A percentile compares a stretch with the other conserved stretches of the same genome.
Evolutionary conservation across 139 green algal species (phyloP).

Genomic region (Ettlia oleoabundans): DNA sequence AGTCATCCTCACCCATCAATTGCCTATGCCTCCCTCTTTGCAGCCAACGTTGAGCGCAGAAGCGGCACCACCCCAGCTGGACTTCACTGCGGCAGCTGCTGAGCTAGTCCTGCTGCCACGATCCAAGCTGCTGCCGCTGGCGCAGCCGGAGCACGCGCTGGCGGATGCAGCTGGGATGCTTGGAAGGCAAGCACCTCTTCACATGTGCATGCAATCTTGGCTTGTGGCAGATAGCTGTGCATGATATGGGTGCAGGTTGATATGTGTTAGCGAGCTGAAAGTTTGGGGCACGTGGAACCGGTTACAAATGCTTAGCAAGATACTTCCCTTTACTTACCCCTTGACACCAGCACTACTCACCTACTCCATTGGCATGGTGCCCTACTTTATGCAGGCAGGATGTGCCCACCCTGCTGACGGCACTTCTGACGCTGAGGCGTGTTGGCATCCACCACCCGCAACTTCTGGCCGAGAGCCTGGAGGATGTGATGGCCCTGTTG

Average conservation of each 20-base stretch:
- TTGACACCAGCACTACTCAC: too few relatives aligned
- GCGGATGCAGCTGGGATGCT: conserved; percentile 17
- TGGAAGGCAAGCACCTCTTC: neutral
- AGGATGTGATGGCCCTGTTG: conserved; percentile 9
- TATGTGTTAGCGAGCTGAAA: too few relatives aligned
- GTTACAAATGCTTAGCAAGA: too few relatives aligned
- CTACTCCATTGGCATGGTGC: too few relatives aligned
- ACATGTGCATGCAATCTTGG: neutral
- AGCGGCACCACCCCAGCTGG: neutral
- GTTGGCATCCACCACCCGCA: conserved; percentile 24
- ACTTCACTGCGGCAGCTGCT: conserved; percentile 2
- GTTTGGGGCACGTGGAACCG: too few relatives aligned
- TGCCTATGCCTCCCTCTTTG: too few relatives aligned
- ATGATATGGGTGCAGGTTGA: too few relatives aligned
- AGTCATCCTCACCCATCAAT: too few relatives aligned
- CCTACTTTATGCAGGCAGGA: conserved; percentile 33
- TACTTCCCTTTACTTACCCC: too few relatives aligned
- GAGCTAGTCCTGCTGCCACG: conserved; percentile 25
- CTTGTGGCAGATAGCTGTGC: too few relatives aligned
- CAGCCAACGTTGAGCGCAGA: too few relatives aligned
- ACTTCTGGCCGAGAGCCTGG: neutral
- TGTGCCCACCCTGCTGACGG: conserved; percentile 3
- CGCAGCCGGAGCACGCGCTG: conserved; percentile 11
- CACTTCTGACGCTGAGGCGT: conserved; percentile 17
- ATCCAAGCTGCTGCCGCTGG: conserved; percentile 21